A percentile compares a stretch with the other conserved stretches of the same genome.
These are phyloP conservation scores for Lagerstroemia speciosa DNA, from an alignment of 345 rosid species.

Conservation along the genomic window DNA sequence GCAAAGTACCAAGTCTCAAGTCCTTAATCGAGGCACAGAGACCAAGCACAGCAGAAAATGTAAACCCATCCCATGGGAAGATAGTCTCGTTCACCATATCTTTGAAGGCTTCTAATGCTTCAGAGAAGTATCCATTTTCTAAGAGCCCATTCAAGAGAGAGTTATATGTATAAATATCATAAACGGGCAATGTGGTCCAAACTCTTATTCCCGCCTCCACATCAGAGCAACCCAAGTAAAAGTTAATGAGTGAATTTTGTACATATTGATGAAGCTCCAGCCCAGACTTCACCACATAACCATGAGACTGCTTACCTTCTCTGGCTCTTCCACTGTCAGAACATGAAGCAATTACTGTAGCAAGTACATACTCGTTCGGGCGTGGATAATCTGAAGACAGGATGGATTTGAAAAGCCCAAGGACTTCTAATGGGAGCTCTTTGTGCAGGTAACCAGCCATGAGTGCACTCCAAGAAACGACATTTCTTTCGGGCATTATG, in stretches of 20 bases:
- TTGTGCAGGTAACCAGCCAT: slow-evolving; percentile 61
- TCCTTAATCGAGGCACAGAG: slow-evolving; percentile 45
- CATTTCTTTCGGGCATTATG: slow-evolving; percentile 41
- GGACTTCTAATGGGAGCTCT: slow-evolving; percentile 39
- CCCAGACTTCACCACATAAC: slow-evolving; percentile 51
- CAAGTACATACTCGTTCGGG: slow-evolving; percentile 58
- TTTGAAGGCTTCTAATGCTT: slow-evolving; percentile 44
- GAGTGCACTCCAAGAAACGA: slow-evolving; percentile 62
- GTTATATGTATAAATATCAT: slow-evolving; percentile 42
- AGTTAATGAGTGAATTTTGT: slow-evolving; percentile 40
- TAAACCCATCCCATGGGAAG: slow-evolving; percentile 40
- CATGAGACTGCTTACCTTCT: slow-evolving; percentile 67
- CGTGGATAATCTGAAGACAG: slow-evolving; percentile 18
- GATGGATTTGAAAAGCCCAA: slow-evolving; percentile 49
- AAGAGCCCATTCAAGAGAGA: slow-evolving; percentile 54
- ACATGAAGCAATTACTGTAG: slow-evolving; percentile 53
- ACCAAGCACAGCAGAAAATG: slow-evolving; percentile 44
- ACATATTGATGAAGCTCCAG: slow-evolving; percentile 54
- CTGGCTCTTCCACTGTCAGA: slow-evolving; percentile 25
- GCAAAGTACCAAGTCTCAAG: slow-evolving; percentile 46
- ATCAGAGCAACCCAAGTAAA: slow-evolving; percentile 40
- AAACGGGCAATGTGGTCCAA: slow-evolving; percentile 29
- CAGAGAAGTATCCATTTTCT: slow-evolving; percentile 33
- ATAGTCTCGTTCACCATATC: slow-evolving; percentile 26
- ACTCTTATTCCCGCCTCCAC: slow-evolving; percentile 34